Evolutionary conservation across 495 filamentous ascomycete species (phyloP).

Genomic region (Usnea hakonensis): DNA sequence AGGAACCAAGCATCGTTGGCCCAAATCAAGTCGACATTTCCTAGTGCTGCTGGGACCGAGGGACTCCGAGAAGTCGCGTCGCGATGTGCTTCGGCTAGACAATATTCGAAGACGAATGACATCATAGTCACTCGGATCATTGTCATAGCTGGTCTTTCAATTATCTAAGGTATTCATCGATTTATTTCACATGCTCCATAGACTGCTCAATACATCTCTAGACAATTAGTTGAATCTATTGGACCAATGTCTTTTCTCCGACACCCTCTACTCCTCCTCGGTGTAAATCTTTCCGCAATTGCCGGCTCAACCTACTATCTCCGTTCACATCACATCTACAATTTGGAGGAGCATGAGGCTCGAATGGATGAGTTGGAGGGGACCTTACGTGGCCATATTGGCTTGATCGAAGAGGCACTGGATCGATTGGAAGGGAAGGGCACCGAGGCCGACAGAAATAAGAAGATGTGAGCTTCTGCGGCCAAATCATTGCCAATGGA

Average conservation of each 20-base stretch:
- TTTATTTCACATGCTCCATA: neutral
- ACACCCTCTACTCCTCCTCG: slow-evolving; percentile 24
- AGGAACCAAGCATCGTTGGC: neutral
- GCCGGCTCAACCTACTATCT: slow-evolving; percentile 30
- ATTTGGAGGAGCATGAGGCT: slow-evolving; percentile 40
- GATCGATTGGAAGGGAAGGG: slow-evolving; percentile 32
- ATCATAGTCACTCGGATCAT: slow-evolving; percentile 1
- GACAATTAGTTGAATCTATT: neutral
- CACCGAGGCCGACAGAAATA: slow-evolving; percentile 24
- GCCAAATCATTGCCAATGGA: neutral
- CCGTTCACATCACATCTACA: slow-evolving; percentile 34
- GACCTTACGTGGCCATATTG: slow-evolving; percentile 40
- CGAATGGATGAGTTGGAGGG: slow-evolving; percentile 42
- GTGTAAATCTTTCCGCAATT: slow-evolving; percentile 31
- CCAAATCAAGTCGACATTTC: neutral
- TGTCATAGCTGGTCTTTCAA: neutral
- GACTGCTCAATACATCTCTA: neutral
- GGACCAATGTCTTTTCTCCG: slow-evolving; percentile 26
- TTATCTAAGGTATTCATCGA: neutral
- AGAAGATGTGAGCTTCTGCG: slow-evolving; percentile 22
- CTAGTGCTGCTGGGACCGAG: neutral
- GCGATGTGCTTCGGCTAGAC: neutral
- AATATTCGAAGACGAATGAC: neutral
- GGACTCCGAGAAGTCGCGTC: neutral
- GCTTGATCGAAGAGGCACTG: slow-evolving; percentile 38